Evolutionary conservation across 2,329 filamentous ascomycete genomes (phyloP), one percentile per base, ranked within the genome.

Genomic region (Sporothrix sp.): DNA sequence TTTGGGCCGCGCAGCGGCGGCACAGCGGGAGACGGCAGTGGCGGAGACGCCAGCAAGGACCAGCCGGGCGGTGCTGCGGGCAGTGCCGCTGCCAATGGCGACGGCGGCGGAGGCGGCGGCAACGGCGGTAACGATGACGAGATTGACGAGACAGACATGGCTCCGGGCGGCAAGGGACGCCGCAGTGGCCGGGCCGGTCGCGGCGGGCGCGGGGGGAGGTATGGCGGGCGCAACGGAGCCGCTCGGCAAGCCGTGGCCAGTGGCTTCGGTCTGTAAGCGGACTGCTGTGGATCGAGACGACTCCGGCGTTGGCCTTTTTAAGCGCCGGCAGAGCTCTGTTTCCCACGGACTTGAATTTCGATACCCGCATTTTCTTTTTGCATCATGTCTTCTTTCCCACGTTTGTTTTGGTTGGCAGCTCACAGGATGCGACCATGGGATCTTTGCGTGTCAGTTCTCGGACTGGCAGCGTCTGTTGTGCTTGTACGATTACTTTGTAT

Each of bases 1-100:
- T 72, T 74, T 54, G 71, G 59, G 13, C 57, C 57, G 14, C 50
- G 51, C 36, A 47, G 16, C 16, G 49, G 39, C 11, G 57, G 56
- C 32, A 68, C 70, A 36, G 67, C 66, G 14, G 54, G 51, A 4
- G 14, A 16, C 6, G 23, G 16, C 39, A 32, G 30, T 9, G 28
- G 13, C 6, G 47, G 23, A 9, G 42, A 11, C 21, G 35, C 23
- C 9, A 18, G 16, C 40, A 43, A 49, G 3, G 30, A 35, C 21
- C 23, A 14, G 23, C 35, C 45, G 7, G 21, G 8, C 18, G n/a
- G 10, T 6, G 33, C 16, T 3, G 37, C 13, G 4, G 52, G 20
- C 10, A 16, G 20, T 21, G 43, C 18, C 16, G 44, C 10, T 8
- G 6, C 25, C 27, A 32, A 23, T 13, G 36, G n/a, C n/a, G 32